Conservation (phyloP, 1,284 basidiomycete species). For the Cystobasidium slooffiae region DNA sequence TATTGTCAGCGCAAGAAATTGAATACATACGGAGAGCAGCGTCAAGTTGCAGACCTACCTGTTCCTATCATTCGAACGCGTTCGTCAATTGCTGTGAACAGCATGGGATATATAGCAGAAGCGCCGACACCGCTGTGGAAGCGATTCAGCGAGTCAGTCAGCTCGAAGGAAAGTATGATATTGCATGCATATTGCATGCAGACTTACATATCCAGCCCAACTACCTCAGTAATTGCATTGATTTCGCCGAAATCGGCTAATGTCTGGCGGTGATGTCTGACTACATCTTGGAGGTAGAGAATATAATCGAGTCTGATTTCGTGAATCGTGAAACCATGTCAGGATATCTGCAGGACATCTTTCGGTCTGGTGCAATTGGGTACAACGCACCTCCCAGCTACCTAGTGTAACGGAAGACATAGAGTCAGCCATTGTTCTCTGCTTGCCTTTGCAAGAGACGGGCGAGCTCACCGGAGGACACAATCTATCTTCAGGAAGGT, state of each 20-base stretch:
- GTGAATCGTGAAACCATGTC: background rate
- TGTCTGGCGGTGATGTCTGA: conserved; percentile 3
- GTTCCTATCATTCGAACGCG: conserved; percentile 71
- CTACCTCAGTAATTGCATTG: conserved; percentile 37
- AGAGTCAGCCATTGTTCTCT: too few species aligned
- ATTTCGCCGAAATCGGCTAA: background rate
- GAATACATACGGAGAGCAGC: background rate
- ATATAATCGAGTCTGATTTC: conserved; percentile 38
- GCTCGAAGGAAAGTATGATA: background rate
- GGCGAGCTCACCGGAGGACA: conserved; percentile 74
- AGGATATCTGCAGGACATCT: conserved; percentile 5
- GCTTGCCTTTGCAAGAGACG: background rate
- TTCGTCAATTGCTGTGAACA: conserved; percentile 67
- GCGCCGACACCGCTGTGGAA: conserved; percentile 80
- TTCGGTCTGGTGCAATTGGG: background rate
- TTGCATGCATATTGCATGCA: background rate
- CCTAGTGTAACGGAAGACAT: conserved; percentile 21
- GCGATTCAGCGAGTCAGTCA: conserved; percentile 30
- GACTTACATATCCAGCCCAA: conserved; percentile 61
- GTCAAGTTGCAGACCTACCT: conserved; percentile 61
- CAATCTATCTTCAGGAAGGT: conserved; percentile 70
- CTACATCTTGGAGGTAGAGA: conserved; percentile 33
- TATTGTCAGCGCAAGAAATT: background rate
- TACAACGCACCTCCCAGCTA: conserved; percentile 47
- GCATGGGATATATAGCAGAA: conserved; percentile 83